Conservation (phyloP, 2,329 filamentous ascomycete species). For the Trichoderma harzianum region DNA sequence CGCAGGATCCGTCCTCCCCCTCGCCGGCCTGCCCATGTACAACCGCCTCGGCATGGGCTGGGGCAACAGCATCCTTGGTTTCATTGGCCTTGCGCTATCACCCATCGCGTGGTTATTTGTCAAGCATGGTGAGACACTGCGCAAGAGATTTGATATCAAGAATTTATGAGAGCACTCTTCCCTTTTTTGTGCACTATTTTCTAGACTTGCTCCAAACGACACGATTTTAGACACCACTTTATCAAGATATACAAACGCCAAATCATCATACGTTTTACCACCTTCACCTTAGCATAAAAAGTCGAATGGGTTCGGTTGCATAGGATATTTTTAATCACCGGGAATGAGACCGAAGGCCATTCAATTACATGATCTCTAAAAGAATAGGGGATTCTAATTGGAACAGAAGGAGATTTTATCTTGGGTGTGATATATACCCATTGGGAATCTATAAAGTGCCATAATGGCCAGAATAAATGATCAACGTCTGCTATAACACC, state of each 20-base stretch:
- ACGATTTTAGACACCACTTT: neutral
- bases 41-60: constrained; percentile 47
- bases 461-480: neutral
- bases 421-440: neutral
- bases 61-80: constrained; percentile 46
- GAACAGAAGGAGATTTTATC: too few species aligned
- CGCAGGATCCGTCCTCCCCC: constrained; percentile 61
- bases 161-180: constrained; percentile 26
- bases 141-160: constrained; percentile 37
- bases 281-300: neutral
- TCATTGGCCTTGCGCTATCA: constrained; percentile 43
- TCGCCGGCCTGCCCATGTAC: constrained; percentile 53
- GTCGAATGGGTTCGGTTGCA: neutral
- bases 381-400: neutral
- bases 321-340: neutral
- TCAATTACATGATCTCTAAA: neutral
- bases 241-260: neutral
- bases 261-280: neutral
- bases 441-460: neutral
- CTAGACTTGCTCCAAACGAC: neutral
- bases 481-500: neutral
- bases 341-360: neutral
- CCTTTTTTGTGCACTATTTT: neutral
- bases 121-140: constrained; percentile 44
- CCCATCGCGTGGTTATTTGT: constrained; percentile 45